Evolutionary conservation across 2,329 filamentous ascomycete species (phyloP).

Genomic region (Magnaporthiopsis poae): DNA sequence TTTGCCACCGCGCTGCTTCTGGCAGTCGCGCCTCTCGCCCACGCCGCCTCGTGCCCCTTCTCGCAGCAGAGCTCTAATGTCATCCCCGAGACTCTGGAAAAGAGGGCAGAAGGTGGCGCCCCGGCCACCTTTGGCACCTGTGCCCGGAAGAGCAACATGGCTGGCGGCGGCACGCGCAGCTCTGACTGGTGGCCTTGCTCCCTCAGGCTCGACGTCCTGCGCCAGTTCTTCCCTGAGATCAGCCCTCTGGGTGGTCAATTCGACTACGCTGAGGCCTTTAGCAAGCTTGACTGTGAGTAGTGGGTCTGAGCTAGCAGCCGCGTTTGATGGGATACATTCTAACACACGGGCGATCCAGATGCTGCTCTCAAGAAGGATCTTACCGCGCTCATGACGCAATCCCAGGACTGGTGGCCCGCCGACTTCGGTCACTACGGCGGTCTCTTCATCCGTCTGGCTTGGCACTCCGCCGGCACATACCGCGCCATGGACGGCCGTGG

Average conservation of each 20-base stretch:
- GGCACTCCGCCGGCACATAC: constrained; percentile 67
- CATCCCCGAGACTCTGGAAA: too few relatives aligned
- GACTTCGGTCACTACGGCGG: constrained; percentile 69
- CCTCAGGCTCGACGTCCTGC: constrained; percentile 56
- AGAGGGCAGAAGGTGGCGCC: too few relatives aligned
- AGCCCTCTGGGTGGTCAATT: constrained; percentile 56
- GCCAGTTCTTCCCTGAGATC: constrained; percentile 51
- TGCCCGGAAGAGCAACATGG: constrained; percentile 24
- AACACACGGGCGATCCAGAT: constrained; percentile 20
- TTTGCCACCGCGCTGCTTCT: too few relatives aligned
- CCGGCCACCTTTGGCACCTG: constrained; percentile 12
- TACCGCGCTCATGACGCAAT: constrained; percentile 56
- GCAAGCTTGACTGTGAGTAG: constrained; percentile 47
- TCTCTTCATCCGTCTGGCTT: constrained; percentile 65
- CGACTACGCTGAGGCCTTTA: constrained; percentile 61
- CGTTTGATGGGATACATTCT: too few relatives aligned
- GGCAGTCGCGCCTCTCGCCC: too few relatives aligned
- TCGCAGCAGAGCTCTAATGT: too few relatives aligned
- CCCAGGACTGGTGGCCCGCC: constrained; percentile 66
- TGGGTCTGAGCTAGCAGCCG: neutral
- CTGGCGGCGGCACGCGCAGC: constrained; percentile 54
- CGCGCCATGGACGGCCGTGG: constrained; percentile 61
- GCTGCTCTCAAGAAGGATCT: constrained; percentile 61
- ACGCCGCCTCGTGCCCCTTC: too few relatives aligned
- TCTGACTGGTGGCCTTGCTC: constrained; percentile 62